Evolutionary conservation across 495 filamentous ascomycete genomes (phyloP), one percentile per base, ranked within the genome.

Genomic region (Aspergillus egyptiacus): DNA sequence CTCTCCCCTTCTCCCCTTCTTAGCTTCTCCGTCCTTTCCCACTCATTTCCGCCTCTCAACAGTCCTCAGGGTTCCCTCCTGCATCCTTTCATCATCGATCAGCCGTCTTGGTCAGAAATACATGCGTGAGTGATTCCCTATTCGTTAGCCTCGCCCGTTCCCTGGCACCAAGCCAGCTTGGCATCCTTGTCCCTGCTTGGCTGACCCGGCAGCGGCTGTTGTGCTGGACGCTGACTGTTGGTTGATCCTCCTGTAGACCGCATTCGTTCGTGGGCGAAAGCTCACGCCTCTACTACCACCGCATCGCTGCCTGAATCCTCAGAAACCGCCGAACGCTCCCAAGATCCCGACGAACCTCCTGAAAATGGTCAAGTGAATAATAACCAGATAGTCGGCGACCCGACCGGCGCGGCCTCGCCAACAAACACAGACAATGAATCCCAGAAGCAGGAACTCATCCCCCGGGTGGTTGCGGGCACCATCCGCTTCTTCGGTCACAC

Each of bases 221-320:
- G 15, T 18, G 31, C 2, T n/a, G 2, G 15, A 22, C 32, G 55
- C 64, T 57, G 36, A 57, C 53, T 30, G 39, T 48, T 42, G n/a
- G 38, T 34, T 28, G n/a, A n/a, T 20, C 33, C 22, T n/a, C 9
- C 13, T 35, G 3, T 20, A 72, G 69, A 72, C 69, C 67, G 64
- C 47, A 69, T 70, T 68, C 58, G 64, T 51, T 69, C 69, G 69
- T 72, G 69, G 69, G 69, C 69, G 69, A 72, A 70, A 72, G 69
- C 69, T 72, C 69, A 72, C 69, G 67, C 69, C 14, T 67, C 63
- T 22, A 60, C 56, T 54, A 51, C 24, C 14, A 9, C 42, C 35
- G 54, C 14, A 43, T 34, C 52, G 18, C 37, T 51, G 22, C 2
- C 50, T n/a, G 40, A 53, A 42, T 48, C 39, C 13, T 47, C 43